Evolutionary conservation across 208 protist genomes (phyloP), one percentile per base, ranked within the genome.

Genomic region (Trypanosoma boissoni): DNA sequence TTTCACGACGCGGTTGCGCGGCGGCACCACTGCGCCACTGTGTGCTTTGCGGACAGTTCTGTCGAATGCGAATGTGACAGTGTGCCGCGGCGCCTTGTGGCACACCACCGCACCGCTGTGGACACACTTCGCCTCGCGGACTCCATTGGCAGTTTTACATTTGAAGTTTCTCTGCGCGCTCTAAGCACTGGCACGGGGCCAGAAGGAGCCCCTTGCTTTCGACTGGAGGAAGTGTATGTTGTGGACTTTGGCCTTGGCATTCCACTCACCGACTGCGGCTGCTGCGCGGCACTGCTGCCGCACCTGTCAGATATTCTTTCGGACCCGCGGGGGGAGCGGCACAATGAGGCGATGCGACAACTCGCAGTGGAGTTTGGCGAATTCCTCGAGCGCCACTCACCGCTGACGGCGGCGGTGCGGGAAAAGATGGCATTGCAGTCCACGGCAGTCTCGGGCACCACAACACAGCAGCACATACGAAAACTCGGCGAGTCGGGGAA

Each of bases 351-450:
- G 9, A 88, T 93, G 79, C 79, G 73, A n/a, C 58, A 28, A 34
- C 74, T 71, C 37, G 74, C 78, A 43, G 31, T 21, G 2, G 80
- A 83, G 49, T 86, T 91, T 57, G 76, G 82, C 18, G 68, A 62
- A 1, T 91, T 94, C 54, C 70, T 94, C 36, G 78, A 88, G 66
- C 71, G 61, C 9, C 74, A 94, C 72, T 82, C 81, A 32, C 69
- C 82, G 0, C 63, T 93, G 29, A 88, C 72, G n/a, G 61, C 67
- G 6, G 53, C 54, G 2, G 77, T 66, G 6, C 72, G 80, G 27
- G 74, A 73, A 31, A 78, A 74, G 45, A 75, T 89, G 69, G 67
- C 86, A 29, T 64, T 88, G 14, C 79, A 88, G 62, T 85, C 82
- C 8, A 73, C 76, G 1, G 46, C 58, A 10, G 46, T 71, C 10